These are phyloP conservation scores for Stephanodiscus triporus DNA, from an alignment of 108 stramenopile species.

Conservation along the genomic window DNA sequence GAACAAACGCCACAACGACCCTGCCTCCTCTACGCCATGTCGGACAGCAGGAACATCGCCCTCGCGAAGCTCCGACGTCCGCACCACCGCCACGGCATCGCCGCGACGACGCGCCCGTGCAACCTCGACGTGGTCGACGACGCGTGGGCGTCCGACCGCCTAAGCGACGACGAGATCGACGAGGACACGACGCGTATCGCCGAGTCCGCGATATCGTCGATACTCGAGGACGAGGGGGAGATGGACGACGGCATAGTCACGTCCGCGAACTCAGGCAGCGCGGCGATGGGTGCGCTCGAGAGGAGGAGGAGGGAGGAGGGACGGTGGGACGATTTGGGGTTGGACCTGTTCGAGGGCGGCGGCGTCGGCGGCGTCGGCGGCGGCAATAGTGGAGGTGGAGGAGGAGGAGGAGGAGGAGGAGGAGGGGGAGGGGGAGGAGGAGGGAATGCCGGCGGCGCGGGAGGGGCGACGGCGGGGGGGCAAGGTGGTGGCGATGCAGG, in stretches of 20 bases:
- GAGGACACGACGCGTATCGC: conserved; percentile 30
- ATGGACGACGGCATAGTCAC: conserved; percentile 83
- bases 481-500: background rate
- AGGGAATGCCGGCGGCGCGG: background rate
- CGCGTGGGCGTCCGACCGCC: conserved; percentile 69
- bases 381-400: background rate
- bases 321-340: conserved; percentile 84
- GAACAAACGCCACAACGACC: no score
- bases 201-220: conserved; percentile 65
- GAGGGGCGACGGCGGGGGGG: background rate
- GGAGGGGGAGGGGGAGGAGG: background rate
- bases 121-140: conserved; percentile 80
- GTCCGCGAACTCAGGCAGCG: conserved; percentile 73
- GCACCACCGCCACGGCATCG: background rate
- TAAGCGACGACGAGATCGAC: conserved; percentile 84
- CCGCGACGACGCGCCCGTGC: conserved; percentile 55
- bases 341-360: conserved; percentile 72
- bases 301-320: conserved; percentile 77
- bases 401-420: background rate
- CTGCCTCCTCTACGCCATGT: no score
- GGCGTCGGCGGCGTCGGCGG: conserved; percentile 6
- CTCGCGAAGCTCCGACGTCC: conserved; percentile 68
- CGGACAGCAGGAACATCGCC: conserved; percentile 78
- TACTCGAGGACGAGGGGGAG: conserved; percentile 80
- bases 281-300: conserved; percentile 57